Percentiles rank a stretch among this genome's conserved stretches.
phyloP scores from a whole-genome alignment of 2,329 filamentous ascomycete genomes.

The Botryosphaeria dothidea region DNA sequence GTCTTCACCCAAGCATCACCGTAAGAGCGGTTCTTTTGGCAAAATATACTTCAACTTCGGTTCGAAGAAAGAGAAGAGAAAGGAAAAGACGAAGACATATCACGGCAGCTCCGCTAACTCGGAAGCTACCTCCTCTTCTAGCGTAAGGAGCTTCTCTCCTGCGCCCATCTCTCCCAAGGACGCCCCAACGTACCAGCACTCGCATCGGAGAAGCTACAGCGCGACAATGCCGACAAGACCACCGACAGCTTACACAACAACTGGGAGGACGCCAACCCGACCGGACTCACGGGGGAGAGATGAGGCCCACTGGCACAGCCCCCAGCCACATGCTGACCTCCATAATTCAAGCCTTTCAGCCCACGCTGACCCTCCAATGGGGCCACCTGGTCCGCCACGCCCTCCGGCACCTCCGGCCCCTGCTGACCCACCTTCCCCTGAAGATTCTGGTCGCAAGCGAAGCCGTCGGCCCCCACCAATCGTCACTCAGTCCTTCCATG shows the following conservation, averaged over 20 bases:
- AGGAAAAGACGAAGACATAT: background rate
- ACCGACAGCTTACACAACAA: background rate
- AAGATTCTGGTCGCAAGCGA: background rate
- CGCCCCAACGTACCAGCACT: background rate
- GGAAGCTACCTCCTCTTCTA: background rate
- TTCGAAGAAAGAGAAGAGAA: slow-evolving; percentile 6
- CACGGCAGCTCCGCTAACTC: slow-evolving; percentile 5
- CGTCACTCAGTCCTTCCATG: background rate
- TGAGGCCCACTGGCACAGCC: slow-evolving; percentile 5
- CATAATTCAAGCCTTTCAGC: background rate
- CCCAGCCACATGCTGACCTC: slow-evolving; percentile 3
- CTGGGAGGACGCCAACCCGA: background rate
- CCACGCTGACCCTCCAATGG: slow-evolving; percentile 1
- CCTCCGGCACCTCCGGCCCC: slow-evolving; percentile 2
- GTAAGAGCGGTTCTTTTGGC: background rate
- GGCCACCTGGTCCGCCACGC: slow-evolving; percentile 11
- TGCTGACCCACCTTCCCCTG: slow-evolving; percentile 16
- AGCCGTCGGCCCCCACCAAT: background rate
- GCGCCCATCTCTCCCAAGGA: background rate
- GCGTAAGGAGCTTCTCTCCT: slow-evolving; percentile 6
- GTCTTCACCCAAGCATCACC: background rate
- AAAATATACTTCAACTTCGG: background rate
- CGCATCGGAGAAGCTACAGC: background rate
- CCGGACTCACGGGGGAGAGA: slow-evolving; percentile 7
- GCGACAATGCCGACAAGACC: background rate